Percentiles rank a stretch among this genome's conserved stretches.
These are phyloP conservation scores for Jamesozyma lodderae DNA, from an alignment of 805 yeast species.

Conservation along the genomic window DNA sequence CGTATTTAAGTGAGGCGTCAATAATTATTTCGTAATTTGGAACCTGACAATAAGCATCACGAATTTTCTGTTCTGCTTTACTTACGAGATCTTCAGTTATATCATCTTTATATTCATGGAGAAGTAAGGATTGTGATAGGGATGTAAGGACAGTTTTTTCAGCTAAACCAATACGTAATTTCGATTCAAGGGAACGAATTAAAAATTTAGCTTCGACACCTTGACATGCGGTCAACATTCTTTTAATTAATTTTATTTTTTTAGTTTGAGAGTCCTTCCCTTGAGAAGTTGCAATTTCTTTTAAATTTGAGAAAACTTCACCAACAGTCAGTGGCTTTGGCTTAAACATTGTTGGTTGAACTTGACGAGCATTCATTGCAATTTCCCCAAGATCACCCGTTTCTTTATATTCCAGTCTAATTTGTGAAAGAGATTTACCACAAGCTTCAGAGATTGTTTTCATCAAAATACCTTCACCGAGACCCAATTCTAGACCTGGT, in stretches of 20 bases:
- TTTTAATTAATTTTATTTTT: constrained; percentile 72
- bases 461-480: constrained; percentile 82
- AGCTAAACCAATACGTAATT: constrained; percentile 85
- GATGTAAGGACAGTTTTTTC: constrained; percentile 85
- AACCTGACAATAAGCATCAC: constrained; percentile 80
- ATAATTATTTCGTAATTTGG: constrained; percentile 86
- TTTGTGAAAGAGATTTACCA: constrained; percentile 64
- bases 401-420: constrained; percentile 65
- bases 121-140: constrained; percentile 71
- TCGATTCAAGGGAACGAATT: constrained; percentile 86
- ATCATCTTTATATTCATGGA: constrained; percentile 41
- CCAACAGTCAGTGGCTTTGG: constrained; percentile 72
- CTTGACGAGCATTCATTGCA: constrained; percentile 73
- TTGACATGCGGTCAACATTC: constrained; percentile 76
- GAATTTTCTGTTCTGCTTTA: constrained; percentile 65
- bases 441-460: constrained; percentile 87
- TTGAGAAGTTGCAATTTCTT: constrained; percentile 64
- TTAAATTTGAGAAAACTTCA: constrained; percentile 63
- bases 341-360: constrained; percentile 88
- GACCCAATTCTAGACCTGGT: constrained; percentile 76
- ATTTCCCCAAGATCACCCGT: constrained; percentile 87
- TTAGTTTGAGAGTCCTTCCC: constrained; percentile 77
- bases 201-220: constrained; percentile 84
- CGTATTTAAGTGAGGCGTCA: constrained; percentile 52
- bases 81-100: constrained; percentile 39